A percentile compares a stretch with the other conserved stretches of the same genome.
These are phyloP conservation scores for Cutaneotrichosporon sp. DNA, from an alignment of 1,284 basidiomycete genomes.

Conservation along the genomic window DNA sequence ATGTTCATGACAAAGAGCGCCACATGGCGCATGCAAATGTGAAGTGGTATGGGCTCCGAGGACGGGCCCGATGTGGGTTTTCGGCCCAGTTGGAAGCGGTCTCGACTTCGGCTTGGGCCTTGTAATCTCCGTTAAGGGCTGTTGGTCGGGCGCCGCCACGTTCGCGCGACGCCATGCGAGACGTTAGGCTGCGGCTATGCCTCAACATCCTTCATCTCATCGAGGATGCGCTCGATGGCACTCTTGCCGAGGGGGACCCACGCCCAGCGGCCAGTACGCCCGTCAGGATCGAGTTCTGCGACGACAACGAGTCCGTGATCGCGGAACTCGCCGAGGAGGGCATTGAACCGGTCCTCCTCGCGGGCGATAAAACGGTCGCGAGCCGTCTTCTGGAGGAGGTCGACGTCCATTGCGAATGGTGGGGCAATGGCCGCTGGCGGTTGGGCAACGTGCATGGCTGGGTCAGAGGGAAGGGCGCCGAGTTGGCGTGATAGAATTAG, in stretches of 20 bases:
- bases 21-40: too few relatives aligned
- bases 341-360: conserved; percentile 75
- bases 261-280: conserved; percentile 56
- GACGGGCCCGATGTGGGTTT: too few relatives aligned
- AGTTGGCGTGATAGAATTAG: conserved; percentile 68
- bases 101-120: too few relatives aligned
- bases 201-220: conserved; percentile 38
- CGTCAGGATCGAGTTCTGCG: conserved; percentile 50
- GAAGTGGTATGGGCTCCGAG: too few relatives aligned
- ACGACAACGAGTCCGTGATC: conserved; percentile 78
- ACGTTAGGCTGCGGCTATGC: conserved; percentile 9
- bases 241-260: conserved; percentile 82
- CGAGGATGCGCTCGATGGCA: conserved; percentile 50
- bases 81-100: too few relatives aligned
- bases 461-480: conserved; percentile 57
- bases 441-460: conserved; percentile 28
- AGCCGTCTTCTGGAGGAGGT: conserved; percentile 45
- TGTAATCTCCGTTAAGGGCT: too few relatives aligned
- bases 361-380: conserved; percentile 77
- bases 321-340: conserved; percentile 79
- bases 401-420: conserved; percentile 47
- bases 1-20: too few relatives aligned
- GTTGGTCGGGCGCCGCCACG: background rate
- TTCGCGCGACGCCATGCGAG: background rate
- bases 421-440: conserved; percentile 36